phyloP scores from a whole-genome alignment of 1,284 basidiomycete genomes.

The Cryptococcus hybrid region DNA sequence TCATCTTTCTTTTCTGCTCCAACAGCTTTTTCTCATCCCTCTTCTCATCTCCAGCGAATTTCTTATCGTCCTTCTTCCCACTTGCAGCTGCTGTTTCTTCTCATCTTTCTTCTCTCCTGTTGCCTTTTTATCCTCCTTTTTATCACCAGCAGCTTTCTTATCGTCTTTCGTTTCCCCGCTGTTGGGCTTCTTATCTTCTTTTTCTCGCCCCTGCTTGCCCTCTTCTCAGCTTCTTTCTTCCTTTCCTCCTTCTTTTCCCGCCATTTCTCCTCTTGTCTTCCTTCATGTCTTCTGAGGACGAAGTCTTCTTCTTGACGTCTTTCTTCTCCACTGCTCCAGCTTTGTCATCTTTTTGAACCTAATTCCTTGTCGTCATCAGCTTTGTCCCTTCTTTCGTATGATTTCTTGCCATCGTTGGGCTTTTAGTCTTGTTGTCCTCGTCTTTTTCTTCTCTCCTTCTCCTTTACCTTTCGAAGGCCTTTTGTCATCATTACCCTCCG shows the following conservation, averaged over 20 bases:
- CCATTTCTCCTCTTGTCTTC: not conserved
- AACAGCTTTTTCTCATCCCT: not conserved
- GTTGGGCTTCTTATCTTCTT: not conserved
- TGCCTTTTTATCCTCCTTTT: not conserved
- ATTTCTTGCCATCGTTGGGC: not conserved
- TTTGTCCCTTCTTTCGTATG: not conserved
- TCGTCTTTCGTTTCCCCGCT: not conserved
- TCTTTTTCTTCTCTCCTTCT: not conserved
- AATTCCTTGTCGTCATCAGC: not conserved
- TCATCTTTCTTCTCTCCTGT: not conserved
- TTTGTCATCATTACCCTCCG: not conserved
- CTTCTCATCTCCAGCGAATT: not conserved
- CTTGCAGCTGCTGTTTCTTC: not conserved
- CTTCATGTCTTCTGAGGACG: not conserved
- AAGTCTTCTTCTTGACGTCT: not conserved
- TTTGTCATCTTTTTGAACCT: not conserved
- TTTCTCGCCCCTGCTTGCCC: not conserved
- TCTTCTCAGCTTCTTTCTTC: not conserved
- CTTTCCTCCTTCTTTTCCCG: not conserved
- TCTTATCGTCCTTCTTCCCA: not conserved
- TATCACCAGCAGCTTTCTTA: not conserved
- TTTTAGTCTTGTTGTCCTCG: not conserved
- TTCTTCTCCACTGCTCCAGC: not conserved
- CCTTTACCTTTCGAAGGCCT: not conserved
- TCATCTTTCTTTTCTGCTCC: not conserved